Evolutionary conservation across 169 alveolate genomes (phyloP), one percentile per base, ranked within the genome.

Genomic region (Cryptosporidium sp.): DNA sequence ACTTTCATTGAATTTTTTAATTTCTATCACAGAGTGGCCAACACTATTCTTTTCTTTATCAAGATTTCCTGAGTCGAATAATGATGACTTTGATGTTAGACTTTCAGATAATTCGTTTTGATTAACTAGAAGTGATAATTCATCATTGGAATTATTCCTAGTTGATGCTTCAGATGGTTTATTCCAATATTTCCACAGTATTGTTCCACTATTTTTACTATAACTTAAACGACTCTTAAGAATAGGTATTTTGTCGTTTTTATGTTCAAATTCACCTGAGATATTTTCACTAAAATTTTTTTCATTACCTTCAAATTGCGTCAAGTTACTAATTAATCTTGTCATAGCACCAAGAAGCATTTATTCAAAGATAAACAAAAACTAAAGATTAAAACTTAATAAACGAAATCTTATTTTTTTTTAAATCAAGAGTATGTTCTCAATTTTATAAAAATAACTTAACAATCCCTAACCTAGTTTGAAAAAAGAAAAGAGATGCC

Each of bases 101-200:
- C 60, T 62, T 21, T 45, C 70, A 12, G 65, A n/a, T 26, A 21
- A n/a, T 26, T 44, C 86, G 9, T 14, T 42, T n/a, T 21, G 21
- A 35, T 60, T 37, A 8, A 12, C 23, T 26, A 80, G 53, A 8
- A 60, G 18, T 37, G 73, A 73, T 26, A 37, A 44, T 7, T 67
- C 67, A n/a, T 80, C 89, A 65, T 62, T 80, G 10, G 89, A 80
- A 29, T 44, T 31, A 39, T 60, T 61, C 62, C 75, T 62, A 42
- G 68, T 60, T n/a, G 75, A 39, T 61, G 42, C 70, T n/a, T 65
- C 89, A 12, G 75, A 80, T 5, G 72, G 21, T 29, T 39, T 80
- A 61, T 23, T 39, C 75, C 75, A 67, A n/a, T 45, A 65, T 21
- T 60, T 80, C 23, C 51, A 45, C n/a, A 62, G 1, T 35, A 21